These are phyloP conservation scores for Cornus controversa DNA, from an alignment of 148 eudicot species.

Conservation along the genomic window DNA sequence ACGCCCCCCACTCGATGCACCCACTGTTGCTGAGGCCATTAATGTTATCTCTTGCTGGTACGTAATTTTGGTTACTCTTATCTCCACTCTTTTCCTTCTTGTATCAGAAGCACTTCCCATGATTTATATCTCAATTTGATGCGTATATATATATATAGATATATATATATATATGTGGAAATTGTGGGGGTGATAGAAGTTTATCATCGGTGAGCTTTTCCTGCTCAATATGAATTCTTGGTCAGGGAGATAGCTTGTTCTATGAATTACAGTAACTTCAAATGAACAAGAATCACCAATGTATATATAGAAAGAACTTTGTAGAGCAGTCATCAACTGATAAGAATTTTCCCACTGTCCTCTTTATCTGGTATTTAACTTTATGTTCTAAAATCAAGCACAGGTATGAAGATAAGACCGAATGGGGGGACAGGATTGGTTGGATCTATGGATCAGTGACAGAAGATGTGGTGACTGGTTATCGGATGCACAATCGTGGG, in stretches of 20 bases:
- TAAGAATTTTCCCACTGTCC: too few relatives aligned
- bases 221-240: background rate
- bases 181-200: too few relatives aligned
- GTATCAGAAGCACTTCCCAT: background rate
- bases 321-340: too few relatives aligned
- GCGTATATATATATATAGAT: background rate
- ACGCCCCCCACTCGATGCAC: slow-evolving; percentile 79
- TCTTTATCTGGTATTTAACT: background rate
- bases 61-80: slow-evolving; percentile 12
- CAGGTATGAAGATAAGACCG: slow-evolving; percentile 91
- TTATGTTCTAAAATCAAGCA: background rate
- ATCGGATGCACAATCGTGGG: slow-evolving; percentile 93
- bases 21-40: slow-evolving; percentile 90
- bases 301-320: too few relatives aligned
- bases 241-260: too few relatives aligned
- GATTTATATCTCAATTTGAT: background rate
- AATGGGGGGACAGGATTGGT: slow-evolving; percentile 90
- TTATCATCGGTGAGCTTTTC: background rate
- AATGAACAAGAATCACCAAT: too few relatives aligned
- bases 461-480: slow-evolving; percentile 91
- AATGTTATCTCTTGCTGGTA: slow-evolving; percentile 96
- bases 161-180: too few relatives aligned
- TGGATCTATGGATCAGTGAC: slow-evolving; percentile 97
- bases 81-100: background rate
- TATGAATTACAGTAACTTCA: background rate